Base-by-base conservation (phyloP, 805 yeast species). In the Ascoidea tarda region DNA sequence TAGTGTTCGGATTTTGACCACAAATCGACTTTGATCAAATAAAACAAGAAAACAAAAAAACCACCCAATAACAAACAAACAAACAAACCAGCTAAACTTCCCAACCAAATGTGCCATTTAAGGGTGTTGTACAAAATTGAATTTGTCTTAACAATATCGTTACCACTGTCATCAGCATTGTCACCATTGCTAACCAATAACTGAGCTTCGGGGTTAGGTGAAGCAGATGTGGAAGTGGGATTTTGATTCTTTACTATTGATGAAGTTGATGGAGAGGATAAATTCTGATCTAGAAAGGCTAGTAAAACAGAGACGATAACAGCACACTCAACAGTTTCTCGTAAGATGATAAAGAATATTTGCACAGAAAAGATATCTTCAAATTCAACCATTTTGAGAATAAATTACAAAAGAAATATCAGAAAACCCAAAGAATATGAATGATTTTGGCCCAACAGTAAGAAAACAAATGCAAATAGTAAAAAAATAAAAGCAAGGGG, bases 1-100 rank as follows among this genome's bases (percentile, higher is more conserved):
- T 87, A 73, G 60, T 93, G 79, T 64, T 89, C 97, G 46, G 96
- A 84, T 55, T 80, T 69, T 6, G 90, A 78, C 96, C 96, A 89
- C 52, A 87, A 69, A 67, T 89, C 95, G 32, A 82, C 79, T 14
- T 96, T 96, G 33, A 90, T 68, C 48, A 81, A 63, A 61, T 88
- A 87, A 65, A 89, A 89, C 5, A 81, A 71, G 8, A 74, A 67
- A 38, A 89, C 79, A 62, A 89, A 84, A 0, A 78, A 64, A 4
- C 82, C 78, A 4, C 97, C 97, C 42, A 89, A 75, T 5, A 84
- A 53, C 53, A 85, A 63, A 61, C 96, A 88, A 1, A 86, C 66
- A 0, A 76, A 58, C 16, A 89, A 68, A 0, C 97, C 97, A 4
- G 77, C 59, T 1, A 78, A 59, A 8, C 95, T 91, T 2, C 97